Conservation (phyloP, 345 rosid species). For the Raphanus sativus region DNA sequence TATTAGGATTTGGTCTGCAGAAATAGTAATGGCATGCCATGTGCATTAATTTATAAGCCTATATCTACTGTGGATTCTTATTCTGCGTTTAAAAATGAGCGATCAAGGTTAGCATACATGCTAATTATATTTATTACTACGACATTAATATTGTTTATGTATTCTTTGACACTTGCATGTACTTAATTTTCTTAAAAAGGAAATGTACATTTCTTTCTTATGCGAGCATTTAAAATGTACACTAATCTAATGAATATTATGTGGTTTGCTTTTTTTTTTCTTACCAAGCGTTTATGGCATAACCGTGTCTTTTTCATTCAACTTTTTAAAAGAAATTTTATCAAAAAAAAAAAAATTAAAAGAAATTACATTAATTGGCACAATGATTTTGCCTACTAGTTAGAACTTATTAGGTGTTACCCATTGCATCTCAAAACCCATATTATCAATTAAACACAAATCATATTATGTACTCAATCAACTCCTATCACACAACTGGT, state of each 20-base stretch:
- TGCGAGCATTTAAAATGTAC: not conserved
- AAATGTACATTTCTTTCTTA: not conserved
- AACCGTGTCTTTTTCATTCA: not conserved
- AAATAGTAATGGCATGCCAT: conserved; percentile 22
- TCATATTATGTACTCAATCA: conserved; percentile 15
- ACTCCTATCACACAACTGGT: conserved; percentile 4
- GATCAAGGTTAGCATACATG: not conserved
- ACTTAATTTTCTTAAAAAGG: too few relatives aligned
- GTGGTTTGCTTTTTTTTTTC: not conserved
- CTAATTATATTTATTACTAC: not conserved
- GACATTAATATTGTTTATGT: too few relatives aligned
- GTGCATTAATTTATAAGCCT: conserved; percentile 16
- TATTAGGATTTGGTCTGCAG: conserved; percentile 34
- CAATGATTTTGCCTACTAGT: conserved; percentile 24
- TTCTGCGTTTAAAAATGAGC: not conserved
- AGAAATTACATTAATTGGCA: not conserved
- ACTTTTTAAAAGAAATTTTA: not conserved
- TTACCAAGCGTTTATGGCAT: conserved; percentile 8
- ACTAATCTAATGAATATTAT: not conserved
- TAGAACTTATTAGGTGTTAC: conserved; percentile 26
- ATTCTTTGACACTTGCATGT: too few relatives aligned
- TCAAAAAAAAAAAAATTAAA: too few relatives aligned
- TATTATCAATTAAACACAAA: conserved; percentile 5
- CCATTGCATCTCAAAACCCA: conserved; percentile 15
- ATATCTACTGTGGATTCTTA: not conserved